A percentile compares a stretch with the other conserved stretches of the same genome.
Evolutionary conservation across 345 rosid species (phyloP).

Genomic region (Dovyalis caffra): DNA sequence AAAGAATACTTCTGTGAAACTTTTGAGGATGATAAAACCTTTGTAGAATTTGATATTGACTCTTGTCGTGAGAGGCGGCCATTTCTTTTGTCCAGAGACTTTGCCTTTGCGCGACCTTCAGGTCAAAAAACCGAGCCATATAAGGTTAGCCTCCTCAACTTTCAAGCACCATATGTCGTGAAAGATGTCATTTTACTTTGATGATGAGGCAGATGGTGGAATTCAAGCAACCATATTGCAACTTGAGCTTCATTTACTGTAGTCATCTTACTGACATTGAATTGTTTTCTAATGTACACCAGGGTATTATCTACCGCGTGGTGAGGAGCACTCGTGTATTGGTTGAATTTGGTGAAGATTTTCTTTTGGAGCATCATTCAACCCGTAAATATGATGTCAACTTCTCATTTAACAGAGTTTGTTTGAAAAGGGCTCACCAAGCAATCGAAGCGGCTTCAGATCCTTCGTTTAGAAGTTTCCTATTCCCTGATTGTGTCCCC

Average conservation of each 20-base stretch:
- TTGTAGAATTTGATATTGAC: constrained; percentile 29
- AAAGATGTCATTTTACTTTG: neutral
- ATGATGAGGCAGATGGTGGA: neutral
- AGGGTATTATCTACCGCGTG: constrained; percentile 40
- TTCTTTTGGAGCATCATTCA: constrained; percentile 30
- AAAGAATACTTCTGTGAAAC: neutral
- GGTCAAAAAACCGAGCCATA: constrained; percentile 20
- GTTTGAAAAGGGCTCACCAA: constrained; percentile 39
- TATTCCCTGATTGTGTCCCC: constrained; percentile 27
- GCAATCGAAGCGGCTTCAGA: constrained; percentile 35
- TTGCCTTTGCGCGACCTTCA: constrained; percentile 32
- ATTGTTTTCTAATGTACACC: constrained; percentile 6
- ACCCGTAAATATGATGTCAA: constrained; percentile 32
- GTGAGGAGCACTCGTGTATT: constrained; percentile 20
- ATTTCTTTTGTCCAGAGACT: constrained; percentile 43
- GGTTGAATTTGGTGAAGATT: constrained; percentile 38
- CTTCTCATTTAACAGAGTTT: constrained; percentile 47
- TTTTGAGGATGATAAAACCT: constrained; percentile 19
- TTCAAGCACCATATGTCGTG: neutral
- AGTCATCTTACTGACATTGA: neutral
- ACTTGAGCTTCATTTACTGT: neutral
- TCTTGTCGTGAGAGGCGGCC: constrained; percentile 27
- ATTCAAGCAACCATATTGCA: too few relatives aligned
- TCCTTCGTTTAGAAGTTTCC: constrained; percentile 22
- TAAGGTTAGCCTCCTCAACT: constrained; percentile 26